Percentiles rank a stretch among this genome's conserved stretches.
Evolutionary conservation across 495 filamentous ascomycete species (phyloP).

Genomic region (Lentithecium fluviatile): DNA sequence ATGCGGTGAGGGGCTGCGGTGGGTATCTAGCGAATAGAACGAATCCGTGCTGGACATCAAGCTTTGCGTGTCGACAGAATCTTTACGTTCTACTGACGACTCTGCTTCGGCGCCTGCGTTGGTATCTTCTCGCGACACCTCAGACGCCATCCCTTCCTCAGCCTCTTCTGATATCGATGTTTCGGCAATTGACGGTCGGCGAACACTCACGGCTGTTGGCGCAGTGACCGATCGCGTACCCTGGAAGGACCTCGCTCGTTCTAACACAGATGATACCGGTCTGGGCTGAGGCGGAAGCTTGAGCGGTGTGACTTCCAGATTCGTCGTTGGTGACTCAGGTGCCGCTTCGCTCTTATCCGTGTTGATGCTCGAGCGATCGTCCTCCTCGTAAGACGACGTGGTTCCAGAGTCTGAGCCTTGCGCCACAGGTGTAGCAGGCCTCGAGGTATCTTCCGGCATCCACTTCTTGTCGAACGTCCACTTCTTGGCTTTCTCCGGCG

Average conservation of each 20-base stretch:
- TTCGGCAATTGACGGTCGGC: background rate
- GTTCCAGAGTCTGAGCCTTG: constrained; percentile 21
- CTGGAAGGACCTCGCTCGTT: constrained; percentile 26
- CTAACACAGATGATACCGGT: constrained; percentile 12
- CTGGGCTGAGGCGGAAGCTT: constrained; percentile 3
- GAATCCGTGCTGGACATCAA: constrained; percentile 60
- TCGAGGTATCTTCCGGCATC: constrained; percentile 38
- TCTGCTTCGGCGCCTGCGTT: background rate
- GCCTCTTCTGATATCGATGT: background rate
- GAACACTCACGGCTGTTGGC: constrained; percentile 36
- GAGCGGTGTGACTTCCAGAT: constrained; percentile 26
- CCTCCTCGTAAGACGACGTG: constrained; percentile 28
- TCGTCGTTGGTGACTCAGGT: constrained; percentile 15
- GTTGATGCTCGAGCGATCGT: constrained; percentile 32
- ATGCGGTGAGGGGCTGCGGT: constrained; percentile 52
- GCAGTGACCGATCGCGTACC: constrained; percentile 47
- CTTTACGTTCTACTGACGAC: background rate
- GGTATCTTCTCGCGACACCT: too few species aligned
- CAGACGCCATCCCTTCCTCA: background rate
- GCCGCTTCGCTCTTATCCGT: constrained; percentile 22
- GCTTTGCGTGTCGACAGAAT: constrained; percentile 40
- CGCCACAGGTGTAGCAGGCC: constrained; percentile 17
- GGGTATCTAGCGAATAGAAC: constrained; percentile 59
- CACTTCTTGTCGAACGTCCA: constrained; percentile 57
- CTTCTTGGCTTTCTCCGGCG: constrained; percentile 38